Percentiles rank a stretch among this genome's conserved stretches.
These are phyloP conservation scores for Stentor coeruleus DNA, from an alignment of 73 alveolate genomes.

Conservation along the genomic window DNA sequence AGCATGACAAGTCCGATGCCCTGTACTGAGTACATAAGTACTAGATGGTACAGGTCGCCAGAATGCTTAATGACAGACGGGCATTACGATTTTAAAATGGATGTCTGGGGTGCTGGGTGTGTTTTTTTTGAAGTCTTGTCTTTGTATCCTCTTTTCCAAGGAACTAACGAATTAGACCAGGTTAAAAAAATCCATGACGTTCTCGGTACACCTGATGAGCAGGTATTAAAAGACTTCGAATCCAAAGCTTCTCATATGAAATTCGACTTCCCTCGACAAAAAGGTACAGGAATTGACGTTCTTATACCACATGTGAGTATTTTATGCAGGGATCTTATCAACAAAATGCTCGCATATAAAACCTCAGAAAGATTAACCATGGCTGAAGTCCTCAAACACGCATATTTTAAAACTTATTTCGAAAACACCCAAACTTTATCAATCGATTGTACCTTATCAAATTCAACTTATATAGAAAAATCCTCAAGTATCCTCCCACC, in stretches of 20 bases:
- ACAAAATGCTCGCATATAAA: no score
- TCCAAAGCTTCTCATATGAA: slow-evolving; percentile 50
- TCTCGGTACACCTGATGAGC: slow-evolving; percentile 48
- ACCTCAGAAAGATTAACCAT: no score
- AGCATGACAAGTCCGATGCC: slow-evolving; percentile 73
- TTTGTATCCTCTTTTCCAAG: slow-evolving; percentile 76
- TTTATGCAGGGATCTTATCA: no score
- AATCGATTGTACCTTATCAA: no score
- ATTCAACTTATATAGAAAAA: no score
- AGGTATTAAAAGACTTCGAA: slow-evolving; percentile 35
- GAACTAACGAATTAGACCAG: slow-evolving; percentile 70
- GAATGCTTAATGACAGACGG: slow-evolving; percentile 88
- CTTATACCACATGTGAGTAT: no score
- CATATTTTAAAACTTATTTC: no score
- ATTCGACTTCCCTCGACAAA: slow-evolving; percentile 35
- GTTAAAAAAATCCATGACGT: slow-evolving; percentile 62
- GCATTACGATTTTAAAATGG: slow-evolving; percentile 81
- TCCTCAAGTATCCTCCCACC: no score
- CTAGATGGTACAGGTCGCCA: slow-evolving; percentile 90
- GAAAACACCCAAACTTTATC: no score
- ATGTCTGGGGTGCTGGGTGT: slow-evolving; percentile 87
- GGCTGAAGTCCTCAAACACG: no score
- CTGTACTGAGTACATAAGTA: slow-evolving; percentile 76
- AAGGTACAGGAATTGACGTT: slow-evolving; percentile 47
- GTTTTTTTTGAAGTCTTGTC: slow-evolving; percentile 78